phyloP scores from a whole-genome alignment of 495 filamentous ascomycete species.

The Penicillium bovifimosum region DNA sequence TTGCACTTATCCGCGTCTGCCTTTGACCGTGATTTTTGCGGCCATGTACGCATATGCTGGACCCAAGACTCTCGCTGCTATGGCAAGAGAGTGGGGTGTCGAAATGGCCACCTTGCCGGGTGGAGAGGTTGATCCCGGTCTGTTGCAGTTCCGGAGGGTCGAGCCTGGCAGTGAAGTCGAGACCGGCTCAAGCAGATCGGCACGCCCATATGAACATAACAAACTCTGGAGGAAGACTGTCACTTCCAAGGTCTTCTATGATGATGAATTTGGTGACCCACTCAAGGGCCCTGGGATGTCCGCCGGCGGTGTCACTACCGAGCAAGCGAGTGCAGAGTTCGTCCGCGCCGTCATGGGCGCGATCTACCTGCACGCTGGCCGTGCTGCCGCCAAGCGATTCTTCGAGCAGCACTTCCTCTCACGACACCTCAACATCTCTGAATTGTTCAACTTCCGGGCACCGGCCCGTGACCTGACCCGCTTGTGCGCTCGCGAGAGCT shows the following conservation, averaged over 20 bases:
- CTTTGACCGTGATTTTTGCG: slow-evolving; percentile 72
- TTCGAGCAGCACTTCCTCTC: slow-evolving; percentile 75
- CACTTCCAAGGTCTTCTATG: slow-evolving; percentile 65
- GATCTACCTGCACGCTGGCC: slow-evolving; percentile 73
- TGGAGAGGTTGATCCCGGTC: slow-evolving; percentile 84
- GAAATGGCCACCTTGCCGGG: slow-evolving; percentile 78
- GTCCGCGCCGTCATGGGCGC: slow-evolving; percentile 77
- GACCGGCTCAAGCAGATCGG: slow-evolving; percentile 14
- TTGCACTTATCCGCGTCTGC: slow-evolving; percentile 82
- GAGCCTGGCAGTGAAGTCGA: slow-evolving; percentile 50
- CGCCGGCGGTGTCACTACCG: slow-evolving; percentile 34
- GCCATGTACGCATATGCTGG: slow-evolving; percentile 81
- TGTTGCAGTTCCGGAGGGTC: slow-evolving; percentile 72
- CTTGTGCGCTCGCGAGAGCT: slow-evolving; percentile 82
- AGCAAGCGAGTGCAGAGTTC: slow-evolving; percentile 56
- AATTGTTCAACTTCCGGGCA: slow-evolving; percentile 74
- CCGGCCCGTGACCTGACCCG: slow-evolving; percentile 74
- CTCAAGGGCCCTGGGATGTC: slow-evolving; percentile 21
- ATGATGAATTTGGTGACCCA: slow-evolving; percentile 72
- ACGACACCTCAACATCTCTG: slow-evolving; percentile 67
- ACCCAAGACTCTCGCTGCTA: slow-evolving; percentile 56
- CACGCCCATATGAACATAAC: slow-evolving; percentile 39
- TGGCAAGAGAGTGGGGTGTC: slow-evolving; percentile 84
- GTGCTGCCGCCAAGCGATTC: slow-evolving; percentile 68
- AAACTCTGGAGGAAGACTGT: slow-evolving; percentile 64